These are phyloP conservation scores for Apophysomyces ossiformis DNA, from an alignment of 371 early-diverging fungal species.

Conservation along the genomic window DNA sequence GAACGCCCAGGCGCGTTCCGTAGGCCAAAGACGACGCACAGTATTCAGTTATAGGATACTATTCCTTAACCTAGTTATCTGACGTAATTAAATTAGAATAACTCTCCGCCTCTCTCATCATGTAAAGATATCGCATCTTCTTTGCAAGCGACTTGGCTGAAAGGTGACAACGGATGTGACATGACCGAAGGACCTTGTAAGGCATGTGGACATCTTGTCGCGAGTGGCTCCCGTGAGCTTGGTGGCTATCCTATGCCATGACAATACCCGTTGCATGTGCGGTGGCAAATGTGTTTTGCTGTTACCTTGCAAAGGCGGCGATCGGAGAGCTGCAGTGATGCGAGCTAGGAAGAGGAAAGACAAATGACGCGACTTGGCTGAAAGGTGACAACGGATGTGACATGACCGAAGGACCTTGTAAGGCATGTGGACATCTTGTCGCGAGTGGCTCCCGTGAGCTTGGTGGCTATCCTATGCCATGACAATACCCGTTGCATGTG, in stretches of 20 bases:
- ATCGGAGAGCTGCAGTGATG: background rate
- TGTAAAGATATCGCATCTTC: background rate
- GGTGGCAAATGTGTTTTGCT: background rate
- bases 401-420: background rate
- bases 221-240: slow-evolving; percentile 1
- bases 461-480: background rate
- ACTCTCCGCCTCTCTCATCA: background rate
- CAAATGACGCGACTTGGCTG: background rate
- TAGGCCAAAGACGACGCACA: too few species aligned
- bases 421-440: slow-evolving; percentile 1
- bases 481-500: background rate
- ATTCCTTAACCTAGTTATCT: too few species aligned
- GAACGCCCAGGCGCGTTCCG: too few species aligned
- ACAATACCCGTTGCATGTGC: background rate
- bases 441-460: slow-evolving; percentile 1
- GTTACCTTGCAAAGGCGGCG: background rate
- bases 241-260: background rate
- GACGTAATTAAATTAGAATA: too few species aligned
- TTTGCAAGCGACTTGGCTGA: background rate
- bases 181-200: background rate
- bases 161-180: slow-evolving; percentile 1
- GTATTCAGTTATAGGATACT: too few species aligned
- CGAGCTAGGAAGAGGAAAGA: too few species aligned
- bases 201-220: background rate
- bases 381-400: slow-evolving; percentile 1